Evolutionary conservation across 1,284 basidiomycete species (phyloP).

Genomic region (Heterobasidion annosum): DNA sequence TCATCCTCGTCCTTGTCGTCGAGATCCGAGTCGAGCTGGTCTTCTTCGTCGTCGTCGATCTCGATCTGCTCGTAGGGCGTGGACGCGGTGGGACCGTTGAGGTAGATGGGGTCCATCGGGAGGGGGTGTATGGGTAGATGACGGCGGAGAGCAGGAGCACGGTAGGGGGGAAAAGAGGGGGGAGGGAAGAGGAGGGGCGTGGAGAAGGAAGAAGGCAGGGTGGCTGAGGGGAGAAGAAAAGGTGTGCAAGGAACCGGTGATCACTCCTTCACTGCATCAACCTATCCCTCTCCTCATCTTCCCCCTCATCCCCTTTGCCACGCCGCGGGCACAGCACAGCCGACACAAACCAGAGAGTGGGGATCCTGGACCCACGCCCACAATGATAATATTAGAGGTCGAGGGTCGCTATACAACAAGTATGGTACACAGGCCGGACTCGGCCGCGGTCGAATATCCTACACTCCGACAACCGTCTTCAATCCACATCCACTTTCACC

Average conservation of each 20-base stretch:
- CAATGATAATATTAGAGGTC: too few species aligned
- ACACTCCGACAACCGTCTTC: background rate
- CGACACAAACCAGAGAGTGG: too few species aligned
- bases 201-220: background rate
- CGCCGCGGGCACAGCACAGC: too few species aligned
- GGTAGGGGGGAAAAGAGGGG: background rate
- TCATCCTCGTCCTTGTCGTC: conserved; percentile 18
- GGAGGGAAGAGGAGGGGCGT: background rate
- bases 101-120: conserved; percentile 11
- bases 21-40: conserved; percentile 57
- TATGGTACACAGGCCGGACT: too few species aligned
- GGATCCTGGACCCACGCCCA: too few species aligned
- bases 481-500: conserved; percentile 27
- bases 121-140: background rate
- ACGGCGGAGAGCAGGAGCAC: background rate
- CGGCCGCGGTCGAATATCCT: too few species aligned
- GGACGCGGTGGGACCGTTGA: conserved; percentile 8
- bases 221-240: background rate
- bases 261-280: background rate
- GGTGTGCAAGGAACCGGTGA: background rate
- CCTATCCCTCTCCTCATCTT: background rate
- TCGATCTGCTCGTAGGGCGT: conserved; percentile 11
- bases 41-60: conserved; percentile 35
- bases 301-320: background rate
- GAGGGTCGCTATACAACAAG: too few species aligned